These are phyloP conservation scores for Porphyrellus cyaneotinctus DNA, from an alignment of 768 basidiomycete species.

Conservation along the genomic window DNA sequence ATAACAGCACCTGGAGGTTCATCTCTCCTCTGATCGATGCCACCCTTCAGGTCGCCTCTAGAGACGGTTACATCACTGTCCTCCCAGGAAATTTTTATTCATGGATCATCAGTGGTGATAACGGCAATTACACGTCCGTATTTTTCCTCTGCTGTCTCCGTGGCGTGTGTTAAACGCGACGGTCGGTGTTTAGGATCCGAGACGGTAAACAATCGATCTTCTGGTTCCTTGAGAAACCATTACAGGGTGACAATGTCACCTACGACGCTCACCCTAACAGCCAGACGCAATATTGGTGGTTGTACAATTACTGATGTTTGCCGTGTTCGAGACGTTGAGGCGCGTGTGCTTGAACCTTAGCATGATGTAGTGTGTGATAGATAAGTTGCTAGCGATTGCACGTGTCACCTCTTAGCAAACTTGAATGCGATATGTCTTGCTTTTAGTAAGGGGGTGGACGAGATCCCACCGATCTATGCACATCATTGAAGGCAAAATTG, in stretches of 20 bases:
- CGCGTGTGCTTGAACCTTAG: no score
- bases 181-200: neutral
- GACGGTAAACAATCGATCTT: neutral
- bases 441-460: no score
- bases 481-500: no score
- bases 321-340: no score
- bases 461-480: no score
- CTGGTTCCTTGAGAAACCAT: neutral
- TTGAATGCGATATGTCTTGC: no score
- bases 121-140: neutral
- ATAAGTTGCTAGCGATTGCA: no score
- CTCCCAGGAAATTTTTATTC: neutral
- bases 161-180: neutral
- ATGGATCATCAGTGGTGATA: neutral
- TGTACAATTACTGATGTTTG: no score
- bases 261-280: no score
- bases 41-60: neutral
- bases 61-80: neutral
- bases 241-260: neutral
- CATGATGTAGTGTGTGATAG: no score
- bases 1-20: neutral
- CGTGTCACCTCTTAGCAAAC: no score
- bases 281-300: neutral
- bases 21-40: neutral
- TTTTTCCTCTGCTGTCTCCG: neutral